Evolutionary conservation across 2,329 filamentous ascomycete genomes (phyloP).

Genomic region (Cladophialophora yegresii): DNA sequence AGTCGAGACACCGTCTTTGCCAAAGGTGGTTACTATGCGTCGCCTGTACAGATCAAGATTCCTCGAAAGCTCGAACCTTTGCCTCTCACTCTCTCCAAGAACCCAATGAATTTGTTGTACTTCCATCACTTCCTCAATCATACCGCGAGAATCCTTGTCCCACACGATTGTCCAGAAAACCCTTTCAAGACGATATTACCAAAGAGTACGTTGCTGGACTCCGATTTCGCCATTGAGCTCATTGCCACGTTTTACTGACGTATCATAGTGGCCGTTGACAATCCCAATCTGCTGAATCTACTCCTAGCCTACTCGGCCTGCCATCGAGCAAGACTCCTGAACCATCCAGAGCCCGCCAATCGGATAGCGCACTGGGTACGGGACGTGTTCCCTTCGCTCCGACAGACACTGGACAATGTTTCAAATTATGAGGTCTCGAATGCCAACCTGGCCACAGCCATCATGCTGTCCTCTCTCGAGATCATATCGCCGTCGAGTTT

Average conservation of each 20-base stretch:
- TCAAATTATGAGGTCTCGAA: constrained; percentile 72
- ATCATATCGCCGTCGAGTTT: constrained; percentile 82
- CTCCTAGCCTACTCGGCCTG: constrained; percentile 82
- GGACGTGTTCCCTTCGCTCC: constrained; percentile 67
- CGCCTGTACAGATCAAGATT: constrained; percentile 66
- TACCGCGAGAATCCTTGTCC: constrained; percentile 67
- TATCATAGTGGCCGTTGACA: constrained; percentile 50
- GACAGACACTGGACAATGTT: constrained; percentile 66
- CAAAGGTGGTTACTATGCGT: constrained; percentile 68
- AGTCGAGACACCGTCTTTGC: constrained; percentile 57
- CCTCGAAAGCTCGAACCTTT: constrained; percentile 59
- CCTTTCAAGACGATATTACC: constrained; percentile 63
- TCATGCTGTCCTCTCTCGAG: constrained; percentile 81
- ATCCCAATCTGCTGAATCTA: constrained; percentile 68
- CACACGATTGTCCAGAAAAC: constrained; percentile 64
- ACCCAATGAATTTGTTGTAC: constrained; percentile 78
- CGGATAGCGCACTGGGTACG: constrained; percentile 80
- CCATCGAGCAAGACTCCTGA: constrained; percentile 73
- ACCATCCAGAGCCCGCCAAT: constrained; percentile 71
- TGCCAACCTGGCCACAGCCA: constrained; percentile 74
- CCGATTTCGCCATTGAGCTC: constrained; percentile 19
- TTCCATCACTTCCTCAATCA: constrained; percentile 77
- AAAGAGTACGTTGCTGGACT: constrained; percentile 54
- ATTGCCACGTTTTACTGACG: constrained; percentile 51
- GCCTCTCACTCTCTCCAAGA: constrained; percentile 62